These are phyloP conservation scores for Mycogone perniciosa DNA, from an alignment of 2,329 filamentous ascomycete genomes.

Conservation along the genomic window DNA sequence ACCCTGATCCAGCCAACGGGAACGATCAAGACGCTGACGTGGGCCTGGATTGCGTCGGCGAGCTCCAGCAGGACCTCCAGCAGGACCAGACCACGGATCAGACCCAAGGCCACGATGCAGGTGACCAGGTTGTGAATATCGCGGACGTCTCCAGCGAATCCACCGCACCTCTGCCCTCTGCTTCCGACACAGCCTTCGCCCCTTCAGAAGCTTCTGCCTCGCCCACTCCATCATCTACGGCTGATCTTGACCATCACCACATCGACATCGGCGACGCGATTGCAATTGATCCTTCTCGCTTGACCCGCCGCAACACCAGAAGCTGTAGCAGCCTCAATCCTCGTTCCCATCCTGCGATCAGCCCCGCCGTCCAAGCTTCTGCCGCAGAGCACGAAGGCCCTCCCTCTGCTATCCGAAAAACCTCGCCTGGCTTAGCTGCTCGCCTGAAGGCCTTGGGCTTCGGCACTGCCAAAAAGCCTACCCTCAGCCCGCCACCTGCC, in stretches of 20 bases:
- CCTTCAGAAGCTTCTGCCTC: neutral
- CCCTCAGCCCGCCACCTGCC: constrained; percentile 22
- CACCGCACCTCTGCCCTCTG: neutral
- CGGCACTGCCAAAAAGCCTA: constrained; percentile 35
- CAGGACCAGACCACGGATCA: neutral
- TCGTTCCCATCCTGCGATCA: constrained; percentile 20
- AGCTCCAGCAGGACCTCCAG: constrained; percentile 1
- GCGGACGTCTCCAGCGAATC: constrained; percentile 1
- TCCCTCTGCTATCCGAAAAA: constrained; percentile 43
- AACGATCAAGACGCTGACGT: constrained; percentile 7
- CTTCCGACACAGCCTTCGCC: constrained; percentile 1
- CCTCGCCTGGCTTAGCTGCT: constrained; percentile 58
- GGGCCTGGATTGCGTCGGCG: constrained; percentile 7
- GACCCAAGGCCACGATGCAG: constrained; percentile 6
- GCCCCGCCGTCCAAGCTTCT: constrained; percentile 11
- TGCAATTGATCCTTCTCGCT: neutral
- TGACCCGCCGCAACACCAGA: constrained; percentile 1
- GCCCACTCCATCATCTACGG: constrained; percentile 1
- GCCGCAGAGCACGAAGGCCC: constrained; percentile 17
- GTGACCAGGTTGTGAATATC: neutral
- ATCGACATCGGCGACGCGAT: constrained; percentile 3
- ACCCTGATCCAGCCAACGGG: constrained; percentile 9
- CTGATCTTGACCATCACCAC: neutral
- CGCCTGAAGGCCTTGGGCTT: constrained; percentile 61
- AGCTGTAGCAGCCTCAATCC: constrained; percentile 8